phyloP scores from a whole-genome alignment of 1,284 basidiomycete species.

The Boletus sp. region DNA sequence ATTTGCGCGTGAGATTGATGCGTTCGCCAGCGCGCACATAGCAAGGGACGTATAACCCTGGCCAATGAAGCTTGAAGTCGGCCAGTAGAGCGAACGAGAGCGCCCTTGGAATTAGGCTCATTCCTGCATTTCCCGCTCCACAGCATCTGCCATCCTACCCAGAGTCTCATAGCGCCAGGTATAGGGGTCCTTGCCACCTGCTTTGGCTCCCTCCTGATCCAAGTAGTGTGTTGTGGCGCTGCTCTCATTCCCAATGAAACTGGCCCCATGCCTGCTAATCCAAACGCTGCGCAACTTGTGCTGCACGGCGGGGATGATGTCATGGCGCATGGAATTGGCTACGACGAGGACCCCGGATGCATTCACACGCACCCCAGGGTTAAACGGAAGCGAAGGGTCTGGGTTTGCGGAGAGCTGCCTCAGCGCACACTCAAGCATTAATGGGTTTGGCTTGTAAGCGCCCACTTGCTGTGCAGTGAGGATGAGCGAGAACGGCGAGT shows the following conservation, averaged over 20 bases:
- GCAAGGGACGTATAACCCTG: no score
- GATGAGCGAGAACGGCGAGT: constrained; percentile 58
- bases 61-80: no score
- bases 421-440: constrained; percentile 50
- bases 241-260: constrained; percentile 35
- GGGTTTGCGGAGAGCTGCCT: constrained; percentile 29
- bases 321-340: constrained; percentile 58
- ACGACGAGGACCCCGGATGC: constrained; percentile 49
- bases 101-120: not conserved
- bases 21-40: no score
- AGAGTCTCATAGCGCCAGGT: constrained; percentile 54
- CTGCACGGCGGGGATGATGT: constrained; percentile 51
- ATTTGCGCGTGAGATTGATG: no score
- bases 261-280: constrained; percentile 55
- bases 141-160: constrained; percentile 52
- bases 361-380: constrained; percentile 36
- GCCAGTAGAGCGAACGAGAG: no score
- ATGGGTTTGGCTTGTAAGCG: constrained; percentile 56
- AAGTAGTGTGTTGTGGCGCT: not conserved
- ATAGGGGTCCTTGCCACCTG: constrained; percentile 31
- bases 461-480: constrained; percentile 55
- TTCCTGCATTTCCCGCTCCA: constrained; percentile 37
- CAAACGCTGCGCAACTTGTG: constrained; percentile 54
- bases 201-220: constrained; percentile 17
- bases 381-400: constrained; percentile 34